Base-by-base conservation (phyloP, 768 basidiomycete species). In the Mycena amicta region DNA sequence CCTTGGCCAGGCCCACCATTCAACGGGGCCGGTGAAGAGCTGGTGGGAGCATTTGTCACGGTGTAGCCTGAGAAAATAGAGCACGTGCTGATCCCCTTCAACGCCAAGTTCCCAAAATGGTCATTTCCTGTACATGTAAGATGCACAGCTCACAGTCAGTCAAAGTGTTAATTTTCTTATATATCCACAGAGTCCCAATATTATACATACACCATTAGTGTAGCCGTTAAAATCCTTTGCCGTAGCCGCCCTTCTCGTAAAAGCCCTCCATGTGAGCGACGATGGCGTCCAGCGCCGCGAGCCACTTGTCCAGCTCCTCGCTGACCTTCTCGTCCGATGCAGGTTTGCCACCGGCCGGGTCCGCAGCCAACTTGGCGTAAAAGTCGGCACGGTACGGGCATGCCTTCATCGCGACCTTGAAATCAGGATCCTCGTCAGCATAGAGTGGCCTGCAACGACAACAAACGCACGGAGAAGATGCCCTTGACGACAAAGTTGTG, bases 401-500 rank as follows among this genome's bases (percentile, higher is more conserved):
- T 45, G 85, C 85, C 53, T 77, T 86, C 81, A 88, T 83, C 5
- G 86, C 86, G 2, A 86, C 69, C 85, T 87, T 59, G 51, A 46
- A 28, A 45, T 20, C 18, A 49, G 26, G 41, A 53, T 57, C 30
- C 46, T 37, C 33, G 33, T 20, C 29, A 40, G 3, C n/a, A 2
- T 2, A 52, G n/a, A 41, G 56, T 49, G 8, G 8, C 18, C 8
- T 18, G 33, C 28, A 43, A 15, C 49, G 26, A 31, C 40, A 45
- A 23, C 22, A 37, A 28, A 88, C 83, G 40, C 28, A 83, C 83
- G 25, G 79, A 54, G 64, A 85, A 83, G 45, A 89, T 61, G 27
- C 85, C 85, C 65, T 82, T 83, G 53, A 90, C 83, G 47, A 90
- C 71, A 62, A 95, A 88, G 69, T 84, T 89, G 73, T 99, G 96